Conservation (phyloP, 108 stramenopile genomes). For the Parietichytrium sp. region DNA sequence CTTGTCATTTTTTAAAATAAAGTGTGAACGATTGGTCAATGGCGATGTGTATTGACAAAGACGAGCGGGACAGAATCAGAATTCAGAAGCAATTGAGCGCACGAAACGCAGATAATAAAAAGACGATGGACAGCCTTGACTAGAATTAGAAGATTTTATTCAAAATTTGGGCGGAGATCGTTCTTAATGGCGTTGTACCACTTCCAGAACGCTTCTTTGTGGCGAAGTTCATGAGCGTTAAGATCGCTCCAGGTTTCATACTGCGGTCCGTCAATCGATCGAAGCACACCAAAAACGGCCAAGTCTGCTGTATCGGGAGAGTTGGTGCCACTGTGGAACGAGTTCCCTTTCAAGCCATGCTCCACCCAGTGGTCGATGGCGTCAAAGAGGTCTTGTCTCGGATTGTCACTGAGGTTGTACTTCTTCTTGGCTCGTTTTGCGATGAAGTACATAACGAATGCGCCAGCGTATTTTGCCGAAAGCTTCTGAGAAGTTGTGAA, state of each 20-base stretch:
- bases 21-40: too few species aligned
- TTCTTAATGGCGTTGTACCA: conserved; percentile 34
- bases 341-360: conserved; percentile 59
- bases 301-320: conserved; percentile 73
- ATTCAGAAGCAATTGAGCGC: too few species aligned
- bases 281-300: conserved; percentile 77
- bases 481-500: conserved; percentile 68
- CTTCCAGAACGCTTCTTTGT: conserved; percentile 27
- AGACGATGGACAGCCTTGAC: too few species aligned
- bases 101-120: too few species aligned
- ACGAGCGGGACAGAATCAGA: too few species aligned
- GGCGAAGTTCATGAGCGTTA: conserved; percentile 49
- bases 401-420: conserved; percentile 74
- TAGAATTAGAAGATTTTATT: too few species aligned
- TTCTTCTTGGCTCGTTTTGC: conserved; percentile 77
- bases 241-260: conserved; percentile 66
- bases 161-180: too few species aligned
- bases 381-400: conserved; percentile 61
- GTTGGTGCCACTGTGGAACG: conserved; percentile 19
- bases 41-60: too few species aligned
- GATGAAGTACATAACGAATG: conserved; percentile 81
- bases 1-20: too few species aligned
- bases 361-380: conserved; percentile 64
- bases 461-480: conserved; percentile 68
- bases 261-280: conserved; percentile 33